Evolutionary conservation across 371 early-diverging fungal species (phyloP), one percentile per base, ranked within the genome.

Genomic region (Mucor lusitanicus): DNA sequence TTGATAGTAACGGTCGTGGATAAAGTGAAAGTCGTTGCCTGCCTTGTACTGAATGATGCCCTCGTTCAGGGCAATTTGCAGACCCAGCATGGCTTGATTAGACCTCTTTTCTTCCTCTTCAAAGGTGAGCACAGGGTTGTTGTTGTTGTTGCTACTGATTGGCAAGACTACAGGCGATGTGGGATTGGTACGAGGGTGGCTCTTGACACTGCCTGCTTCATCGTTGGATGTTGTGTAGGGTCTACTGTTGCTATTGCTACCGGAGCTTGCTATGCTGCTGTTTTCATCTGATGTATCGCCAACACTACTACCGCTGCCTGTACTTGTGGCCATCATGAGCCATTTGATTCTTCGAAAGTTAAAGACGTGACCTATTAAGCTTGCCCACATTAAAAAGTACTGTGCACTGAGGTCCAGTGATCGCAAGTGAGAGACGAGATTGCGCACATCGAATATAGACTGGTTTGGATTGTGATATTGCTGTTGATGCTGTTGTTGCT

Each of bases 1-100:
- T 65, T 79, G 82, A 46, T 67, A 76, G 40, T 77, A 81, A 17
- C 82, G 75, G 53, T 81, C 82, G 35, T 81, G 82, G 19, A 68
- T 67, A 60, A 79, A 81, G n/a, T 72, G 62, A 40, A 79, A 81
- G 6, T 79, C 76, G 39, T 77, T 75, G 7, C 76, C 78, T 28
- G 67, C 53, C 33, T 72, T 77, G 13, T 74, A 72, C 23, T 73
- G 70, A 40, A 81, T 71, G 25, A 81, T 66, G n/a, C 77, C 79
- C 55, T 81, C 82, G 44, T 77, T 77, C 9, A 79, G 60, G 3
- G 74, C 69, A 1, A 68, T 59, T 53, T 81, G 82, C n/a, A 81
- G 65, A 0, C 79, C 82, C 8, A 69, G 35, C 68, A 81, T 76
- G 25, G 80, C 76, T 35, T 67, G 72, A 53, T 55, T 64, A 3